phyloP scores from a whole-genome alignment of 2,329 filamentous ascomycete genomes.

The Colletotrichum cuscutae region DNA sequence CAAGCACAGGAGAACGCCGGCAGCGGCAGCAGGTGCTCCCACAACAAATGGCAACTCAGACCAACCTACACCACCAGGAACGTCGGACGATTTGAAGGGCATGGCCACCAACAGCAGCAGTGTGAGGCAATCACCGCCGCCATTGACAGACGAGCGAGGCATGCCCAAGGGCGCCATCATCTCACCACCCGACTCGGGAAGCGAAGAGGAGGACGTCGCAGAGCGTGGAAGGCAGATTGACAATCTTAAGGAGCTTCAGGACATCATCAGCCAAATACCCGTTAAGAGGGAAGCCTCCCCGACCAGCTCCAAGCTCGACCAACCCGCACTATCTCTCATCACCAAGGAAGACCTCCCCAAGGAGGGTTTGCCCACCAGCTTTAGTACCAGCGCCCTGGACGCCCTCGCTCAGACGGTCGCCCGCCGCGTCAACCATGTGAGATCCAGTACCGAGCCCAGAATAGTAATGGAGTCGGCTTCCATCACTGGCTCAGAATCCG shows the following conservation, averaged over 20 bases:
- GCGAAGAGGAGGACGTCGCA: slow-evolving; percentile 75
- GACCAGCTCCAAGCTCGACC: slow-evolving; percentile 40
- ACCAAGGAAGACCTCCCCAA: slow-evolving; percentile 38
- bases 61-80: slow-evolving; percentile 59
- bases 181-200: slow-evolving; percentile 91
- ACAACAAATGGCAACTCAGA: slow-evolving; percentile 42
- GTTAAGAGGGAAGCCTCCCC: slow-evolving; percentile 71
- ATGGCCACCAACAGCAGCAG: slow-evolving; percentile 63
- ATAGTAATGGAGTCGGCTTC: slow-evolving; percentile 60
- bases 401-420: slow-evolving; percentile 49
- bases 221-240: slow-evolving; percentile 60
- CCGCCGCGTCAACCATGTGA: slow-evolving; percentile 59
- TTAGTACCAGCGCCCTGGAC: slow-evolving; percentile 58
- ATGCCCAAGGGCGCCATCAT: slow-evolving; percentile 89
- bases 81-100: slow-evolving; percentile 60
- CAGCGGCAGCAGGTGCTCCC: slow-evolving; percentile 45
- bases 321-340: slow-evolving; percentile 40
- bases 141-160: slow-evolving; percentile 74
- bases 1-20: slow-evolving; percentile 70
- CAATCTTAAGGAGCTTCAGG: slow-evolving; percentile 76
- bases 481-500: slow-evolving; percentile 67
- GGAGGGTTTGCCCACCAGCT: slow-evolving; percentile 56
- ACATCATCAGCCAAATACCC: slow-evolving; percentile 84
- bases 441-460: slow-evolving; percentile 66
- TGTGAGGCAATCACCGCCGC: slow-evolving; percentile 86